Percentiles rank a stretch among this genome's conserved stretches.
Conservation (phyloP, 2,329 filamentous ascomycete genomes). For the Immersiporthe knoxdaviesiana region DNA sequence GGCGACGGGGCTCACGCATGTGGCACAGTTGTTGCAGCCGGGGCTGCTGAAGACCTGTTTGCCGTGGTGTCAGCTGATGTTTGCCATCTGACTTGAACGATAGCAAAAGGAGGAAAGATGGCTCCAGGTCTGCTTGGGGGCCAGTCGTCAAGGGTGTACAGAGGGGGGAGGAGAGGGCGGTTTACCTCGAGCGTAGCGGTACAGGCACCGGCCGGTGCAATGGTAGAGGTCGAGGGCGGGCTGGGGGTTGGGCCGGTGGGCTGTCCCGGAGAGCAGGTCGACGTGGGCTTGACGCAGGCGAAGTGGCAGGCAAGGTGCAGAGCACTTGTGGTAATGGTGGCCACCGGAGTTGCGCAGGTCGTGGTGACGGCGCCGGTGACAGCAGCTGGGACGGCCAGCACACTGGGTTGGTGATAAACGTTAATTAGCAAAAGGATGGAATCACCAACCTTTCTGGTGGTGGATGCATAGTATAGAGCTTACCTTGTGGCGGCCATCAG, state of each 20-base stretch:
- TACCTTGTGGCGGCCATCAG: conserved; percentile 1
- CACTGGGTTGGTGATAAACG: not conserved
- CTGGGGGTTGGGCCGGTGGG: conserved; percentile 14
- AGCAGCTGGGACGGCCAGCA: conserved; percentile 1
- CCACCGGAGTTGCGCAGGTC: conserved; percentile 16
- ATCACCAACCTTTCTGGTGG: not conserved
- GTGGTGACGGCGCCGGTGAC: not conserved
- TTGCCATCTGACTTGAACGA: not conserved
- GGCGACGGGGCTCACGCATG: not conserved
- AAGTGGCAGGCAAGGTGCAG: not conserved
- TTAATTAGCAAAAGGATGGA: not conserved
- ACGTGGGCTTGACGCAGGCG: not conserved
- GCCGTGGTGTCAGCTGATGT: not conserved
- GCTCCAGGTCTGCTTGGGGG: too few relatives aligned
- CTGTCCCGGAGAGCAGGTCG: conserved; percentile 11
- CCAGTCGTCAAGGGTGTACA: not conserved
- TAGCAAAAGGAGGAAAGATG: not conserved
- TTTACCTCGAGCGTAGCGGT: conserved; percentile 9
- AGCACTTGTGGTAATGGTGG: not conserved
- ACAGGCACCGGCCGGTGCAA: conserved; percentile 4
- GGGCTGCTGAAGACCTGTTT: not conserved
- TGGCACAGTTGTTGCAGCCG: conserved; percentile 15
- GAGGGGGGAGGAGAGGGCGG: not conserved
- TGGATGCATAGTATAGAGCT: not conserved
- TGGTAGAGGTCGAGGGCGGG: conserved; percentile 4